A percentile compares a stretch with the other conserved stretches of the same genome.
These are phyloP conservation scores for Penicillium sclerotigenum DNA, from an alignment of 2,329 filamentous ascomycete genomes.

Conservation along the genomic window DNA sequence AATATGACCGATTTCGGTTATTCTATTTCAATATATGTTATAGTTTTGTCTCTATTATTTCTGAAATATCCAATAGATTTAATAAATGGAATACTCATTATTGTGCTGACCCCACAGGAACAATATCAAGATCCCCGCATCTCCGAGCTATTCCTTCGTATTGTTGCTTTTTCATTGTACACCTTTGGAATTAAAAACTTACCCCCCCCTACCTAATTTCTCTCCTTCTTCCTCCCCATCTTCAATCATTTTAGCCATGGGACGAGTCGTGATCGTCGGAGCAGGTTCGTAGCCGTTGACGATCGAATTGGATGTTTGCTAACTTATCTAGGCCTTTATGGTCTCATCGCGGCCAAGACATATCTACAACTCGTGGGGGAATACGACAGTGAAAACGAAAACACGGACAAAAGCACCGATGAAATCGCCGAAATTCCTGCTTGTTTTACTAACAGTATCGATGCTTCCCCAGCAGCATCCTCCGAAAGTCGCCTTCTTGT, in stretches of 20 bases:
- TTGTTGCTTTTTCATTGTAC: slow-evolving; percentile 2
- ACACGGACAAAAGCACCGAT: not conserved
- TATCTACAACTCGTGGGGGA: slow-evolving; percentile 25
- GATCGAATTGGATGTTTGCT: not conserved
- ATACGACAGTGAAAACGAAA: slow-evolving; percentile 6
- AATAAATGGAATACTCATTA: not conserved
- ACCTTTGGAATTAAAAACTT: not conserved
- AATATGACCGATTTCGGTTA: no score
- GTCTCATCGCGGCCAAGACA: slow-evolving; percentile 30
- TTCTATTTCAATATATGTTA: no score
- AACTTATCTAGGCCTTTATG: slow-evolving; percentile 23
- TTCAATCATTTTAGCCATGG: slow-evolving; percentile 8
- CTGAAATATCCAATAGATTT: no score
- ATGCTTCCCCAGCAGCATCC: not conserved
- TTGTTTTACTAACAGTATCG: slow-evolving; percentile 10
- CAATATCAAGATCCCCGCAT: slow-evolving; percentile 10
- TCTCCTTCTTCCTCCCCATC: not conserved
- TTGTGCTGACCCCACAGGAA: slow-evolving; percentile 16
- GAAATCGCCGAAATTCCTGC: not conserved
- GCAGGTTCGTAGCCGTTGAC: slow-evolving; percentile 12
- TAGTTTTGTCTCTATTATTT: no score
- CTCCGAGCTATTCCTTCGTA: slow-evolving; percentile 2
- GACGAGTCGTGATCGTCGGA: slow-evolving; percentile 21
- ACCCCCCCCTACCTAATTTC: not conserved
- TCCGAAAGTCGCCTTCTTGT: slow-evolving; percentile 19